Evolutionary conservation across 2,329 filamentous ascomycete genomes (phyloP), one percentile per base, ranked within the genome.

Genomic region (Aureobasidium mangrovei): DNA sequence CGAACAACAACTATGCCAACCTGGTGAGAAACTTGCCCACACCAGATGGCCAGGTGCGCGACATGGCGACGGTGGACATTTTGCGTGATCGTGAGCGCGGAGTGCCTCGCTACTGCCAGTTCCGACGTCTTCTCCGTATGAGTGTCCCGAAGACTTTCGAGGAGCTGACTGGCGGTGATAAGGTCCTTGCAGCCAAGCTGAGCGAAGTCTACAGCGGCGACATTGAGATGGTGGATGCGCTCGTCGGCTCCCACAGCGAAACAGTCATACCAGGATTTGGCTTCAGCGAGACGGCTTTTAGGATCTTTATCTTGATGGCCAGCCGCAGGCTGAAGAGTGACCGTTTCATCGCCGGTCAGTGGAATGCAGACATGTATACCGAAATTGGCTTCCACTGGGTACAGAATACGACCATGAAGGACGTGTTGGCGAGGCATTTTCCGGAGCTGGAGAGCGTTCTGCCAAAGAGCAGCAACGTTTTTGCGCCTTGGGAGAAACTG

Each of bases 241-340:
- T 76, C 1, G 67, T 76, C 1, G 74, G 73, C 0, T 71, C 65
- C 31, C 69, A 70, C 32, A 65, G 67, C 42, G 74, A 76, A 59
- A 71, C 71, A 0, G 53, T 75, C 4, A 70, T 71, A 4, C 62
- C 69, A 32, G 74, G 73, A 0, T 76, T 76, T 48, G 74, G 73
- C 0, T 76, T 76, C 60, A 72, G 69, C 57, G 74, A 76, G 51
- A 76, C 73, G 2, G 73, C 73, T 2, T 76, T 76, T 58, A 61
- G 72, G 0, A 63, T 75, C 1, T 75, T 75, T 55, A 72, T 75
- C 36, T 57, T 74, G 1, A 75, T 75, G 72, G 73, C 72, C 1
- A 69, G 65, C 39, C 57, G 72, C 9, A 58, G 70, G 26, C 56
- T 74, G 18, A 75, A 74, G 65, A 73, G 70, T 18, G 72, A 75